A percentile compares a stretch with the other conserved stretches of the same genome.
Conservation (phyloP, 495 filamentous ascomycete species). For the Penicillium lividum region DNA sequence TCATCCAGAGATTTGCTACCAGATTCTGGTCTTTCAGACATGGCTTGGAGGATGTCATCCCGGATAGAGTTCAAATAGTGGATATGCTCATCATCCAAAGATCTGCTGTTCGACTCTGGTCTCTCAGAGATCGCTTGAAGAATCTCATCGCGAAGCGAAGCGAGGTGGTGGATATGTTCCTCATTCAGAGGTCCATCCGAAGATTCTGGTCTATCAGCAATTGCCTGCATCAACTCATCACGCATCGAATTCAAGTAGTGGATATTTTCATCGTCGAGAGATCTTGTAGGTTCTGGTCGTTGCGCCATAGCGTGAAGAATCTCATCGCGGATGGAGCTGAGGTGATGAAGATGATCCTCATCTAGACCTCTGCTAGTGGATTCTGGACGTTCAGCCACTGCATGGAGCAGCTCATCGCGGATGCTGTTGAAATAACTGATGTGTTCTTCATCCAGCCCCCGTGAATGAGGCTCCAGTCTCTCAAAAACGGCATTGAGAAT, state of each 20-base stretch:
- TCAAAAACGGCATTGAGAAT: slow-evolving; percentile 22
- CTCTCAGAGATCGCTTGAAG: slow-evolving; percentile 46
- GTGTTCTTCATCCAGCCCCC: slow-evolving; percentile 21
- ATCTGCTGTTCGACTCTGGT: not conserved
- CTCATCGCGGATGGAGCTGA: slow-evolving; percentile 23
- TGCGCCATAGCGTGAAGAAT: slow-evolving; percentile 48
- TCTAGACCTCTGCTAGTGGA: slow-evolving; percentile 6
- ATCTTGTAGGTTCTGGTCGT: slow-evolving; percentile 7
- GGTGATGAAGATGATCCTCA: slow-evolving; percentile 11
- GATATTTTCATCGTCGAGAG: slow-evolving; percentile 22
- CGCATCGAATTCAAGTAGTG: slow-evolving; percentile 23
- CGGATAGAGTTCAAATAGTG: slow-evolving; percentile 23
- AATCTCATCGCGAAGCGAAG: slow-evolving; percentile 31
- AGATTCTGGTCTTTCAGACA: slow-evolving; percentile 9
- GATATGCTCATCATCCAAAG: slow-evolving; percentile 22
- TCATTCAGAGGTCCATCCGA: slow-evolving; percentile 18
- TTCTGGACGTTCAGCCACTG: slow-evolving; percentile 6
- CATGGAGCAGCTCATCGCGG: slow-evolving; percentile 47
- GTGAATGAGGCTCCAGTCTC: slow-evolving; percentile 53
- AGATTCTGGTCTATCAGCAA: slow-evolving; percentile 7
- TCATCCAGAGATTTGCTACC: slow-evolving; percentile 18
- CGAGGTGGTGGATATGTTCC: slow-evolving; percentile 3
- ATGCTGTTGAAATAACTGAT: slow-evolving; percentile 23
- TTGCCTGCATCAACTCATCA: slow-evolving; percentile 45
- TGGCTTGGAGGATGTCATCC: slow-evolving; percentile 46